phyloP scores from a whole-genome alignment of 176 grass and related monocot species.

The Rhynchospora tenuis region DNA sequence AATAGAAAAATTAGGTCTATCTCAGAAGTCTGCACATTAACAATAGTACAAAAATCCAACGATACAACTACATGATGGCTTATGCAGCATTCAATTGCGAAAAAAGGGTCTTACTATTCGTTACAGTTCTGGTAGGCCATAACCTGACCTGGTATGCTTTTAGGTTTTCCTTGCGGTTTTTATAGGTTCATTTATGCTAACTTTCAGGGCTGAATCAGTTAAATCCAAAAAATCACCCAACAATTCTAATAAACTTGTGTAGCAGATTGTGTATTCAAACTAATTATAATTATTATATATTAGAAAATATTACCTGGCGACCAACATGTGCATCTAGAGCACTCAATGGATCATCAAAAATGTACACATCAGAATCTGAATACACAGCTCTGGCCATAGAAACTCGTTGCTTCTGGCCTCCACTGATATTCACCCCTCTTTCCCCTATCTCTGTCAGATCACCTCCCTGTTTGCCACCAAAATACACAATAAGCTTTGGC shows the following conservation, averaged over 20 bases:
- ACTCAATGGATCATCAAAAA: constrained; percentile 99
- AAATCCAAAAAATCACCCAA: neutral
- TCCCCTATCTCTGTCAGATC: constrained; percentile 99
- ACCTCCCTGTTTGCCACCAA: constrained; percentile 59
- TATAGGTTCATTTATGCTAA: neutral
- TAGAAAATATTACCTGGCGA: constrained; percentile 64
- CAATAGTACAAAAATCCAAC: neutral
- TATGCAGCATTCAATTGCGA: neutral
- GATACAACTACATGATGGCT: neutral
- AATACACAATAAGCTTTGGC: neutral
- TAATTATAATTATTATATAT: constrained; percentile 5
- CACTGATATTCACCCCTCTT: constrained; percentile 99
- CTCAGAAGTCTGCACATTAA: neutral
- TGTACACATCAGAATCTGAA: constrained; percentile 92
- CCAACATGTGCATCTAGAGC: constrained; percentile 99
- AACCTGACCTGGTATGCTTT: neutral
- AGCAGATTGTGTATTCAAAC: neutral
- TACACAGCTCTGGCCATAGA: constrained; percentile 99
- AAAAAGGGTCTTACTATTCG: neutral
- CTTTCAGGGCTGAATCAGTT: neutral
- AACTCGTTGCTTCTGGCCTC: constrained; percentile 98
- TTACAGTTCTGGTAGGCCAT: neutral
- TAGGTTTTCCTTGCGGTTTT: neutral
- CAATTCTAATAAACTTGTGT: neutral
- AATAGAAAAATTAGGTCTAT: neutral